These are phyloP conservation scores for Ceratobasidium sp. DNA, from an alignment of 1,284 basidiomycete genomes.

Conservation along the genomic window DNA sequence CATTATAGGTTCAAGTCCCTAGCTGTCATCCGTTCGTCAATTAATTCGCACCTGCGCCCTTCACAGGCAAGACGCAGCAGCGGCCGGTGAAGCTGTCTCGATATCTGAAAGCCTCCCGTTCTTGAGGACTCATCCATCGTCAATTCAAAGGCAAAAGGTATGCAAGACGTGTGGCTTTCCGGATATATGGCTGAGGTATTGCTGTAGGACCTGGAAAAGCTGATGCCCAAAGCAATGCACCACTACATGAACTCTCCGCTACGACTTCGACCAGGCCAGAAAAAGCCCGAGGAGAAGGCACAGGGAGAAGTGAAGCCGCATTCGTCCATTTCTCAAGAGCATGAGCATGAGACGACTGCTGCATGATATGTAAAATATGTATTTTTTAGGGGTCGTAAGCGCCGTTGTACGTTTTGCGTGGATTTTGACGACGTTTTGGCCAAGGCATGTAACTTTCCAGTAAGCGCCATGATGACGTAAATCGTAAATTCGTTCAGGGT, in stretches of 20 bases:
- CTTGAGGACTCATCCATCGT: slow-evolving; percentile 61
- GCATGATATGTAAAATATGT: slow-evolving; percentile 14
- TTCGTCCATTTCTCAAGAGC: slow-evolving; percentile 9
- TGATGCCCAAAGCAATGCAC: slow-evolving; percentile 56
- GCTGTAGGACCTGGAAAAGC: slow-evolving; percentile 53
- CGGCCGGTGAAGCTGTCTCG: slow-evolving; percentile 52
- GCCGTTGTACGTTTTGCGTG: not conserved
- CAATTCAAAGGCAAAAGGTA: slow-evolving; percentile 56
- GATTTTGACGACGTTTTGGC: not conserved
- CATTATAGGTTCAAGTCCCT: not conserved
- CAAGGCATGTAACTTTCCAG: not conserved
- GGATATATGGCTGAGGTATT: not conserved
- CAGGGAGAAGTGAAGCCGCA: not conserved
- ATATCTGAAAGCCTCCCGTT: slow-evolving; percentile 55
- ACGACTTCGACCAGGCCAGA: slow-evolving; percentile 13
- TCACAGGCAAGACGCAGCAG: slow-evolving; percentile 54
- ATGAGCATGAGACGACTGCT: slow-evolving; percentile 17
- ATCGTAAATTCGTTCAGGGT: slow-evolving; percentile 39
- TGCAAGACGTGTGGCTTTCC: slow-evolving; percentile 32
- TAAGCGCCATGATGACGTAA: slow-evolving; percentile 33
- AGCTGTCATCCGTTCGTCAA: not conserved
- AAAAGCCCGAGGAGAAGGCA: not conserved
- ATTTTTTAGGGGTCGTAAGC: not conserved
- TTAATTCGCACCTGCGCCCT: not conserved
- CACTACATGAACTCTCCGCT: slow-evolving; percentile 51